phyloP scores from a whole-genome alignment of 83 land plant genomes.

The Thuja plicata region DNA sequence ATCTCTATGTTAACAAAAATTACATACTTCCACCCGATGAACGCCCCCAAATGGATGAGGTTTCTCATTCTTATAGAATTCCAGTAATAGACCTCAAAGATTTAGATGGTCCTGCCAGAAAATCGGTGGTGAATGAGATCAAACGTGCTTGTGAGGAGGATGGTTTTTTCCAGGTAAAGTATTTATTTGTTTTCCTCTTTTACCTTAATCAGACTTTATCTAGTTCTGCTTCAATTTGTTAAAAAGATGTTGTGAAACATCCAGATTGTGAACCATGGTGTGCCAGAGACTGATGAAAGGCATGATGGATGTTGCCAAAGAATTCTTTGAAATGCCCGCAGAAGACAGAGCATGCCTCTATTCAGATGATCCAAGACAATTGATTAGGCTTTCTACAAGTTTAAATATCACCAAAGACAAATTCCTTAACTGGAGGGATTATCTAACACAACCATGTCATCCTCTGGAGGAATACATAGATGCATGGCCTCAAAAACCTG shows the following conservation, averaged over 20 bases:
- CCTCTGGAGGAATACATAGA: slow-evolving; percentile 6
- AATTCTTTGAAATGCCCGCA: background rate
- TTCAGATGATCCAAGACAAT: slow-evolving; percentile 14
- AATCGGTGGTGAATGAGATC: slow-evolving; percentile 4
- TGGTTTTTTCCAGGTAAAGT: slow-evolving; percentile 28
- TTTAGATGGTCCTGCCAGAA: slow-evolving; percentile 20
- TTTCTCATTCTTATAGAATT: slow-evolving; percentile 16
- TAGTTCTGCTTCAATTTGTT: no score
- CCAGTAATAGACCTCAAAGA: slow-evolving; percentile 39
- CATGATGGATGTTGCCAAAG: no score
- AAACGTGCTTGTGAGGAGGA: slow-evolving; percentile 16
- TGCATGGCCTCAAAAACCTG: background rate
- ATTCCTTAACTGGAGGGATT: background rate
- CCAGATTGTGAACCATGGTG: no score
- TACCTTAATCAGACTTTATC: no score
- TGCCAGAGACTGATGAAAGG: no score
- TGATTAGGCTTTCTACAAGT: background rate
- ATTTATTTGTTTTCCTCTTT: no score
- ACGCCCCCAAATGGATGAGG: slow-evolving; percentile 25
- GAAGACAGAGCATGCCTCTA: slow-evolving; percentile 56
- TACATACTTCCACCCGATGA: slow-evolving; percentile 20
- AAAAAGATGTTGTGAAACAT: no score
- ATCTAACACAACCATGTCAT: slow-evolving; percentile 42
- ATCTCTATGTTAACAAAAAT: background rate
- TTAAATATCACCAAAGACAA: background rate